Conservation (phyloP, 805 yeast genomes). For the Candida jianshihensis region DNA sequence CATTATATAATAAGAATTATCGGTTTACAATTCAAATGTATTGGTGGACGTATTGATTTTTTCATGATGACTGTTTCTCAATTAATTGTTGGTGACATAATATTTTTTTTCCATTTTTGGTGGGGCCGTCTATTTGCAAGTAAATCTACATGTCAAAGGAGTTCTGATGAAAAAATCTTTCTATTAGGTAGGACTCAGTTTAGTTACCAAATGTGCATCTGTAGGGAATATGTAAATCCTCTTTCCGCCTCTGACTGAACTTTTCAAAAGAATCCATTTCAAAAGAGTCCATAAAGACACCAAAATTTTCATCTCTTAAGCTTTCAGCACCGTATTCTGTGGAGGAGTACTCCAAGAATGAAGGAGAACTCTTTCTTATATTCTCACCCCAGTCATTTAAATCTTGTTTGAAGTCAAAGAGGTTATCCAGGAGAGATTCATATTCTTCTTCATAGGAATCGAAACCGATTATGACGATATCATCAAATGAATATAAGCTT, state of each 20-base stretch:
- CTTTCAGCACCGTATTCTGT: neutral
- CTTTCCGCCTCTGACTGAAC: neutral
- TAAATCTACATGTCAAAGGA: too few relatives aligned
- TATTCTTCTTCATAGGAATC: slow-evolving; percentile 12
- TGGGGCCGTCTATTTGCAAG: too few relatives aligned
- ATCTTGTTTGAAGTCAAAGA: slow-evolving; percentile 3
- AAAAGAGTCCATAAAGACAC: neutral
- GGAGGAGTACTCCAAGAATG: neutral
- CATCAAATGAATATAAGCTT: slow-evolving; percentile 9
- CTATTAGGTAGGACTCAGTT: too few relatives aligned
- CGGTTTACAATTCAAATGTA: too few relatives aligned
- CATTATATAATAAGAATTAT: too few relatives aligned
- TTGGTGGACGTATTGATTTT: too few relatives aligned
- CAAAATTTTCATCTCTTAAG: neutral
- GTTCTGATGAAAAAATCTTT: too few relatives aligned
- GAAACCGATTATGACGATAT: slow-evolving; percentile 10
- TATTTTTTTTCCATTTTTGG: too few relatives aligned
- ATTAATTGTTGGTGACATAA: too few relatives aligned
- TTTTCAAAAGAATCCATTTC: slow-evolving; percentile 1
- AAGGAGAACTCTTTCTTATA: slow-evolving; percentile 2
- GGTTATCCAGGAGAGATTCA: slow-evolving; percentile 1
- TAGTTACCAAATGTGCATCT: neutral
- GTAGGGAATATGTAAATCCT: neutral
- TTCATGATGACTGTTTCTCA: too few relatives aligned
- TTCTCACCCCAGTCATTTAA: slow-evolving; percentile 12